A percentile compares a stretch with the other conserved stretches of the same genome.
Conservation (phyloP, 306 rosid genomes). For the Vigna trinervia region DNA sequence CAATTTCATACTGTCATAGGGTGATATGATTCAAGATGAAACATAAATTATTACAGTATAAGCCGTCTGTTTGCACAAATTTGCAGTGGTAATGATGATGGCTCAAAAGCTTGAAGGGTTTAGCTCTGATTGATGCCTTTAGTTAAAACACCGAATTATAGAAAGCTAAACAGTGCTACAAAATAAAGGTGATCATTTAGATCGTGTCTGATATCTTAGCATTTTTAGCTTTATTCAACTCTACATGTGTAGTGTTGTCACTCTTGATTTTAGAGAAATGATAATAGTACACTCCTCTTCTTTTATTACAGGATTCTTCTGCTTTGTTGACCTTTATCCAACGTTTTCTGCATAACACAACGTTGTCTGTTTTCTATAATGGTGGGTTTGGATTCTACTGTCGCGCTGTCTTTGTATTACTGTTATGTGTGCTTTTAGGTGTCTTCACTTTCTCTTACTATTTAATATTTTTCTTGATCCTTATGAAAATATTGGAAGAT, state of each 20-base stretch:
- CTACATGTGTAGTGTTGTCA: no score
- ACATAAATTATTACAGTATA: constrained; percentile 51
- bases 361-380: neutral
- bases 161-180: constrained; percentile 54
- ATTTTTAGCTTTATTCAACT: constrained; percentile 21
- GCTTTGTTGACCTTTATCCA: neutral
- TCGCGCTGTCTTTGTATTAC: neutral
- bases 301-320: neutral
- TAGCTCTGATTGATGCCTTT: constrained; percentile 43
- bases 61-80: constrained; percentile 53
- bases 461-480: no score
- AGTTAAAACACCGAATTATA: neutral
- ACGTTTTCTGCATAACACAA: neutral
- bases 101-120: constrained; percentile 43
- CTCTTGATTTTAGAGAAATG: no score
- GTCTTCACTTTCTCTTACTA: neutral
- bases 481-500: no score
- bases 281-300: neutral
- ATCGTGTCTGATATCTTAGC: constrained; percentile 43
- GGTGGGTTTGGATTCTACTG: neutral
- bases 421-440: neutral
- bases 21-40: constrained; percentile 49
- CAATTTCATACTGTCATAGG: neutral
- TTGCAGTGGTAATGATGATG: neutral
- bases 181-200: constrained; percentile 36